Evolutionary conservation across 2,329 filamentous ascomycete genomes (phyloP).

Genomic region (Erysiphe neolycopersici): DNA sequence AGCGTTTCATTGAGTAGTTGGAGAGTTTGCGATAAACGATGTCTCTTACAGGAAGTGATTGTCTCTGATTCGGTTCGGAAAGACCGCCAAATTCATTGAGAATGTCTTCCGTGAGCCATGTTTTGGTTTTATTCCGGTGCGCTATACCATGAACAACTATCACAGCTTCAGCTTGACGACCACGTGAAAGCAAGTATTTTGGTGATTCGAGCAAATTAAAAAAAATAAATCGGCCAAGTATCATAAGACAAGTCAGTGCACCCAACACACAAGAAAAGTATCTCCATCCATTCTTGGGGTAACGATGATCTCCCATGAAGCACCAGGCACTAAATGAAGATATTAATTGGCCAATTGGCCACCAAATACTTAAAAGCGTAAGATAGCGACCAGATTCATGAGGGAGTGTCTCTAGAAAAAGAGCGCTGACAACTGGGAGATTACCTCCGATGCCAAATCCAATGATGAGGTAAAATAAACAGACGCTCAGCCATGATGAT

Average conservation of each 20-base stretch:
- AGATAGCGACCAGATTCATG: conserved; percentile 45
- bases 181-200: conserved; percentile 51
- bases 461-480: conserved; percentile 30
- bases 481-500: conserved; percentile 38
- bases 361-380: conserved; percentile 60
- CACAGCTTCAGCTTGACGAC: conserved; percentile 52
- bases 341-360: conserved; percentile 57
- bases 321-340: conserved; percentile 49
- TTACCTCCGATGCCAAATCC: conserved; percentile 51
- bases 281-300: conserved; percentile 29
- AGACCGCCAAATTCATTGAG: too few relatives aligned
- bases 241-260: conserved; percentile 48
- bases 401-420: conserved; percentile 66
- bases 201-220: conserved; percentile 70
- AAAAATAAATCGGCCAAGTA: conserved; percentile 48
- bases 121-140: conserved; percentile 17
- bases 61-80: too few relatives aligned
- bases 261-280: conserved; percentile 47
- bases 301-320: conserved; percentile 22
- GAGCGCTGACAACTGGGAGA: conserved; percentile 49
- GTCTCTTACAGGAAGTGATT: too few relatives aligned
- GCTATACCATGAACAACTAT: conserved; percentile 58
- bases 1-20: too few relatives aligned
- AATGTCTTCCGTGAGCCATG: too few relatives aligned
- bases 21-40: too few relatives aligned